Percentiles rank a stretch among this genome's conserved stretches.
These are phyloP conservation scores for Fusarium luffae DNA, from an alignment of 2,329 filamentous ascomycete species.

Conservation along the genomic window DNA sequence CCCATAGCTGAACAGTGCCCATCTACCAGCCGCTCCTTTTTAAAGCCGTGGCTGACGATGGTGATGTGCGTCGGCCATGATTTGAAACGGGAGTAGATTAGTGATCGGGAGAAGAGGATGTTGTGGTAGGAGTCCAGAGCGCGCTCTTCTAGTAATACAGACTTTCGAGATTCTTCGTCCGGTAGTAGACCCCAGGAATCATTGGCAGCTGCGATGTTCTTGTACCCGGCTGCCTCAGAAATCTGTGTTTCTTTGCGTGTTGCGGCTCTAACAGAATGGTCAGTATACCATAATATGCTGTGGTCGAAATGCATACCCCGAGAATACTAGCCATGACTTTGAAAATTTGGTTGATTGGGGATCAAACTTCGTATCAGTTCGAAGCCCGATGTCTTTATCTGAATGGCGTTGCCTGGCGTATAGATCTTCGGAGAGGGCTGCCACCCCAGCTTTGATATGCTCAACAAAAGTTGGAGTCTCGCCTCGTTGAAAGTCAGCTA, in stretches of 20 bases:
- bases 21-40: slow-evolving; percentile 69
- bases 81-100: slow-evolving; percentile 56
- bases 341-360: background rate
- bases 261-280: slow-evolving; percentile 60
- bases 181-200: slow-evolving; percentile 57
- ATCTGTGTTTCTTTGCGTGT: slow-evolving; percentile 67
- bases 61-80: slow-evolving; percentile 69
- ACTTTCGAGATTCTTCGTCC: background rate
- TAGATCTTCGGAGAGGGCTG: slow-evolving; percentile 58
- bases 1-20: slow-evolving; percentile 73
- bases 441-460: slow-evolving; percentile 76
- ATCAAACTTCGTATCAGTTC: background rate
- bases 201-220: slow-evolving; percentile 61
- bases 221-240: slow-evolving; percentile 73
- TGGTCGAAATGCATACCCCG: slow-evolving; percentile 64
- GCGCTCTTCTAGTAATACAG: slow-evolving; percentile 70
- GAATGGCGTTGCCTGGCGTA: no score
- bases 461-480: slow-evolving; percentile 83
- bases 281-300: fast-evolving
- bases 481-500: slow-evolving; percentile 80
- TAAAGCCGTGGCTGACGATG: slow-evolving; percentile 77
- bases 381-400: background rate
- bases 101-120: slow-evolving; percentile 76
- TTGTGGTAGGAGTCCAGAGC: slow-evolving; percentile 91
- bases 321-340: slow-evolving; percentile 68